Percentiles rank a stretch among this genome's conserved stretches.
phyloP scores from a whole-genome alignment of 495 filamentous ascomycete genomes.

The Neurospora pannonica region DNA sequence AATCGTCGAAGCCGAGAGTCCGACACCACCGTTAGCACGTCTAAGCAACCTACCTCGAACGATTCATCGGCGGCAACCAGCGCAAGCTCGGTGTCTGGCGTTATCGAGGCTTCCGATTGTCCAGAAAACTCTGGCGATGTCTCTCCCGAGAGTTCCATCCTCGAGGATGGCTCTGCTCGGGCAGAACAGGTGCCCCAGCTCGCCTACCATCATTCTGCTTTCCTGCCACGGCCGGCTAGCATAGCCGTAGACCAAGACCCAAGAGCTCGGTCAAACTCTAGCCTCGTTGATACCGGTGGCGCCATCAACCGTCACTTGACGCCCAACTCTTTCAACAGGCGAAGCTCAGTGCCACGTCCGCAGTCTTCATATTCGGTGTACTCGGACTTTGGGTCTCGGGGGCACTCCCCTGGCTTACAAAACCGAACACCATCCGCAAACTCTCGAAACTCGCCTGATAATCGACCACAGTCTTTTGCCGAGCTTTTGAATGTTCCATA shows the following conservation, averaged over 20 bases:
- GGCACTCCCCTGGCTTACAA: conserved; percentile 49
- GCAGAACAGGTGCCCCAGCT: conserved; percentile 40
- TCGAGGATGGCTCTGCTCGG: conserved; percentile 25
- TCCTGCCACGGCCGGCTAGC: conserved; percentile 31
- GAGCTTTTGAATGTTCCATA: conserved; percentile 86
- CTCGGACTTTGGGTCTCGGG: conserved; percentile 54
- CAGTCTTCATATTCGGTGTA: conserved; percentile 60
- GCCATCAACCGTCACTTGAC: conserved; percentile 49
- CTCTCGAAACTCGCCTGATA: conserved; percentile 64
- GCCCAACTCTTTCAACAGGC: conserved; percentile 39
- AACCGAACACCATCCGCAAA: conserved; percentile 51
- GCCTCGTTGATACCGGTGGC: conserved; percentile 30
- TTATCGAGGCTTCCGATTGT: conserved; percentile 32
- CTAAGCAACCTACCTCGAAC: conserved; percentile 33
- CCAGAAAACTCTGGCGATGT: conserved; percentile 27
- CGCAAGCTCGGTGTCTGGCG: conserved; percentile 39
- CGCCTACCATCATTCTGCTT: conserved; percentile 45
- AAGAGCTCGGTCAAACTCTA: conserved; percentile 36
- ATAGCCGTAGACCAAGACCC: conserved; percentile 25
- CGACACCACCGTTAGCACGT: conserved; percentile 34
- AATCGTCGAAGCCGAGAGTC: conserved; percentile 41
- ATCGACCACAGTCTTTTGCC: conserved; percentile 68
- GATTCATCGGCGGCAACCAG: conserved; percentile 40
- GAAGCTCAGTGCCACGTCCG: conserved; percentile 53
- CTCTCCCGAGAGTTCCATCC: conserved; percentile 34